Evolutionary conservation across 2,329 filamentous ascomycete genomes (phyloP), one percentile per base, ranked within the genome.

Genomic region (Raffaelea ambrosiae): DNA sequence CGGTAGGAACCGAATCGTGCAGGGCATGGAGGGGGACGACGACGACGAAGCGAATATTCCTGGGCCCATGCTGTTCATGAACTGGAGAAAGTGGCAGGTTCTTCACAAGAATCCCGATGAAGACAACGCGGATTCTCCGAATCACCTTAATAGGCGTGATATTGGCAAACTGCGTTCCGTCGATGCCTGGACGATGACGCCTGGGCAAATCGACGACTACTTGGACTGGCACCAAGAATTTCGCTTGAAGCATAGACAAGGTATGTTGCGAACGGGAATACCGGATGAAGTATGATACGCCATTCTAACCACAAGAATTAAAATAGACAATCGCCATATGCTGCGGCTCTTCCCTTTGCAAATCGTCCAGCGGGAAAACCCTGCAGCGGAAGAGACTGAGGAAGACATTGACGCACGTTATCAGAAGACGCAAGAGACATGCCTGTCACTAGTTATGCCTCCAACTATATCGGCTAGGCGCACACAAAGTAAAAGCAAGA

Each of bases 171-270:
- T 61, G 31, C 51, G 55, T 5, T 50, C 58, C 4, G 54, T 57
- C 5, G 56, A 63, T 5, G 60, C 59, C 9, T 61, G 67, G 55
- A 58, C 47, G 0, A 79, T 88, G 75, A 70, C 70, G 2, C 66
- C 71, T 14, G 62, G 67, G 9, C 77, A 84, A 53, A 66, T 91
- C 35, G 85, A 90, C 57, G 76, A 84, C 50, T 91, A 89, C 58
- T 72, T 94, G 63, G 79, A 88, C 62, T 93, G 85, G 81, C 90
- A 86, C 60, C 81, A 86, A 59, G 72, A 73, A 49, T 83, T 74
- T 40, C 86, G 81, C 5, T 31, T 57, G 5, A 38, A 47, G 1
- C 50, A 55, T 7, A 47, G 43, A 43, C 44, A 51, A 16, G 54
- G 54, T 56, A n/a, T 3, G 51, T 44, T 16, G 13, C 11, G n/a